phyloP scores from a whole-genome alignment of 2,329 filamentous ascomycete species.

The Penicillium fuscoglaucum region DNA sequence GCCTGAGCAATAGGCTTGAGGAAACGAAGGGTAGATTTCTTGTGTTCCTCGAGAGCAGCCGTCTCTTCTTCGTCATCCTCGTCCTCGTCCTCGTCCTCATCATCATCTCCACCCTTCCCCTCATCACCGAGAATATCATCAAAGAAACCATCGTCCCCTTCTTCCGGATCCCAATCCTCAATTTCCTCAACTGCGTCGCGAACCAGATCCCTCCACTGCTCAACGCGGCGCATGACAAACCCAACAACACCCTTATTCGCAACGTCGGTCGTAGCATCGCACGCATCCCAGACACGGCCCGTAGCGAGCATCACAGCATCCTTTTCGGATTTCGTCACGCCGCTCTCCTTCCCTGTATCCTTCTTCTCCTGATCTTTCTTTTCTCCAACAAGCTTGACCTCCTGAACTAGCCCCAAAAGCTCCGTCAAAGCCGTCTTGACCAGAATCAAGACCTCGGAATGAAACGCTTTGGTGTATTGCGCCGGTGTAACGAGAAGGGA shows the following conservation, averaged over 20 bases:
- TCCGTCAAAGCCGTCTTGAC: constrained; percentile 63
- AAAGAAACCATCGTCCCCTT: constrained; percentile 59
- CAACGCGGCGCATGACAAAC: constrained; percentile 68
- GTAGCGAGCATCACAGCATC: constrained; percentile 65
- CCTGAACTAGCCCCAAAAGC: constrained; percentile 59
- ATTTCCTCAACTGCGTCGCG: constrained; percentile 83
- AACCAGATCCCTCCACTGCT: constrained; percentile 72
- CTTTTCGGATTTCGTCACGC: constrained; percentile 40
- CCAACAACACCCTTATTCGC: constrained; percentile 68
- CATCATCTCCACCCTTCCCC: constrained; percentile 22
- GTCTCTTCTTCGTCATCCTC: constrained; percentile 30
- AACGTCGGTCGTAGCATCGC: constrained; percentile 69
- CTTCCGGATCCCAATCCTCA: constrained; percentile 81
- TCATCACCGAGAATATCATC: constrained; percentile 40
- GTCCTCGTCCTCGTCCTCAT: constrained; percentile 19
- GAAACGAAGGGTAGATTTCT: constrained; percentile 44
- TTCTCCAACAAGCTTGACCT: constrained; percentile 55
- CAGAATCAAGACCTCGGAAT: constrained; percentile 62
- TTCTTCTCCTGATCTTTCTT: constrained; percentile 45
- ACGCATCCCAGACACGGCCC: constrained; percentile 79
- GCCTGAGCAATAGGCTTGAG: constrained; percentile 46
- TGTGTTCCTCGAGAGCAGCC: constrained; percentile 41
- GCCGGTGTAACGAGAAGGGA: constrained; percentile 64
- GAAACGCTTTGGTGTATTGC: constrained; percentile 64
- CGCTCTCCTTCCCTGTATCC: constrained; percentile 29